Base-by-base conservation (phyloP, 805 yeast genomes). In the Wickerhamomyces alni region DNA sequence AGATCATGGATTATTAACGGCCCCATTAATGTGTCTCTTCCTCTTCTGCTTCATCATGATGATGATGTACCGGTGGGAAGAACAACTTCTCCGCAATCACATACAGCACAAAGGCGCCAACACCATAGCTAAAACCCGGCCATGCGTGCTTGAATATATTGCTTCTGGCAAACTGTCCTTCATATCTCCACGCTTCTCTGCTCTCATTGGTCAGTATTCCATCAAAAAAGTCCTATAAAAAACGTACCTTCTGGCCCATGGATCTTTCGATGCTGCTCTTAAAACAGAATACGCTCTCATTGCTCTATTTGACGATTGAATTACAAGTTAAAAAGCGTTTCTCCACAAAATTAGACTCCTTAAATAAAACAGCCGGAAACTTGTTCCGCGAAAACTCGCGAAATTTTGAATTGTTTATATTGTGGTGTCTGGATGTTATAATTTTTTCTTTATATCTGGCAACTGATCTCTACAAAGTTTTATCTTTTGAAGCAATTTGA, bases 111-210 rank as follows among this genome's bases (percentile, higher is more conserved):
- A 87, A 87, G 3, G 88, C 93, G 15, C 77, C 88, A 18, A 80
- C 69, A 21, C 89, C 95, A 31, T 80, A 70, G 24, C 87, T 85
- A 37, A 86, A 70, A 3, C 95, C 95, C 4, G 95, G 95, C 56
- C 87, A 75, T 13, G 85, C 72, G 41, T 78, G 78, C 54, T 72
- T 78, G 61, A 77, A 80, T 51, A 93, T 70, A 63, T 80, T 77
- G 36, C 65, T 63, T 51, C 87, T 77, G 39, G 84, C 72, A 67
- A 87, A 87, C 38, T 80, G 85, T 43, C 93, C 94, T 55, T 78
- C 81, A 64, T 79, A 82, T 71, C 95, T 80, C 95, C 95, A 86
- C 35, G 94, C 93, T 60, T 86, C 95, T 72, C 94, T 81, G 47
- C n/a, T n/a, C n/a, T n/a, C n/a, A n/a, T n/a, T n/a, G n/a, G 13